Conservation (phyloP, 345 rosid species). For the Camelina sativa region DNA sequence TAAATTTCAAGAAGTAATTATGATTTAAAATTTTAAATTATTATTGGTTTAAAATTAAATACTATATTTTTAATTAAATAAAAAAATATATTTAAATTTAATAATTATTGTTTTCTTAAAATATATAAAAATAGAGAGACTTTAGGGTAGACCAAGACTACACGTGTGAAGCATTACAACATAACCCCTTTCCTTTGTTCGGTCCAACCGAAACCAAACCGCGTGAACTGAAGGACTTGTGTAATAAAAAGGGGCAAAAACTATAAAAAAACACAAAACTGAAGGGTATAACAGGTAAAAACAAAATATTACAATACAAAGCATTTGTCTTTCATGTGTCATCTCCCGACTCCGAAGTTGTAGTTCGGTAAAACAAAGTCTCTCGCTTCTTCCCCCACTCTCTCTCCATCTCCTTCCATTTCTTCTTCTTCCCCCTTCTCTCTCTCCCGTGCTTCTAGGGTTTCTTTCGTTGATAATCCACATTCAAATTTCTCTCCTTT, state of each 20-base stretch:
- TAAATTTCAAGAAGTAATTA: too few species aligned
- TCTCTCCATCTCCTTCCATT: constrained; percentile 23
- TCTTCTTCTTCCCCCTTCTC: constrained; percentile 1
- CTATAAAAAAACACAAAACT: not conserved
- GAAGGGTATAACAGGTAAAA: constrained; percentile 26
- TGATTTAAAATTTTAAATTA: too few species aligned
- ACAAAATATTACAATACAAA: not conserved
- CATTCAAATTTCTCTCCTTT: constrained; percentile 12
- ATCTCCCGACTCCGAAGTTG: constrained; percentile 18
- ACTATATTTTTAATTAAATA: too few species aligned
- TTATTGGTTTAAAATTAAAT: too few species aligned
- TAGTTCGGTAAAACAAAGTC: constrained; percentile 41
- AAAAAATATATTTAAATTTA: too few species aligned
- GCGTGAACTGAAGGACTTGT: constrained; percentile 16
- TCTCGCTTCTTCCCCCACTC: constrained; percentile 32
- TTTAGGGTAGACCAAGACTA: constrained; percentile 21
- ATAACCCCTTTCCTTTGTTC: constrained; percentile 15
- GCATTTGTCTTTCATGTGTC: constrained; percentile 1
- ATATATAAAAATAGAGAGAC: too few species aligned
- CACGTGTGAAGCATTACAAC: constrained; percentile 39
- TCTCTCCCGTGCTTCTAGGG: constrained; percentile 35
- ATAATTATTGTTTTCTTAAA: too few species aligned
- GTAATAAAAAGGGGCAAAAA: constrained; percentile 11
- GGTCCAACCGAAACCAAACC: constrained; percentile 30
- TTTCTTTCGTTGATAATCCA: constrained; percentile 28